Evolutionary conservation across 2,329 filamentous ascomycete species (phyloP).

Genomic region (Epichloe elymi): DNA sequence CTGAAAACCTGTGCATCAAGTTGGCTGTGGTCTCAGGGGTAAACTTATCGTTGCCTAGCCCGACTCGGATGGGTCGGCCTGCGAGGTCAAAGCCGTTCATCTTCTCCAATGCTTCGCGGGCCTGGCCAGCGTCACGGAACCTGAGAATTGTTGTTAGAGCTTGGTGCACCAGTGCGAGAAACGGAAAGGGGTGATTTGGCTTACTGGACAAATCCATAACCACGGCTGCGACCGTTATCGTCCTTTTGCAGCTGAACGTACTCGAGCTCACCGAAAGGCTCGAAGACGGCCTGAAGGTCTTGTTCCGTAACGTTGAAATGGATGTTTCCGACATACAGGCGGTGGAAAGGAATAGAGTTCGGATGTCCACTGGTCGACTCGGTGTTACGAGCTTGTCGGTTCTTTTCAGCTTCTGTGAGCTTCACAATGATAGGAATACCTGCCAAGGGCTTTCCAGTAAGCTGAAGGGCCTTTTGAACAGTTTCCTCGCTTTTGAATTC

Average conservation of each 20-base stretch:
- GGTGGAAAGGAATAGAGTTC: constrained; percentile 87
- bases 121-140: constrained; percentile 80
- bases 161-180: not conserved
- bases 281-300: constrained; percentile 91
- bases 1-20: constrained; percentile 82
- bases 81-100: constrained; percentile 99
- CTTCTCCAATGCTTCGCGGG: constrained; percentile 89
- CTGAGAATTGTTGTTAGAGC: constrained; percentile 28
- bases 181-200: constrained; percentile 23
- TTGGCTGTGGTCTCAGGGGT: constrained; percentile 92
- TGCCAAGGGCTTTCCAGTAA: constrained; percentile 96
- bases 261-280: constrained; percentile 93
- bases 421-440: constrained; percentile 98
- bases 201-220: constrained; percentile 98
- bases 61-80: constrained; percentile 92
- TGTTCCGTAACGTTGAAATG: constrained; percentile 98
- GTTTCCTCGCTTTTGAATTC: constrained; percentile 97
- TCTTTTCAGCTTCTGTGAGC: constrained; percentile 98
- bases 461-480: constrained; percentile 83
- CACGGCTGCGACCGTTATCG: constrained; percentile 76
- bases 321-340: constrained; percentile 97
- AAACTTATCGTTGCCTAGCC: constrained; percentile 99
- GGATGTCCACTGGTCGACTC: constrained; percentile 56
- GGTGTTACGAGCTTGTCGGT: constrained; percentile 81
- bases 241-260: constrained; percentile 95